phyloP scores from a whole-genome alignment of 2,329 filamentous ascomycete genomes.

The Curvularia sp. region DNA sequence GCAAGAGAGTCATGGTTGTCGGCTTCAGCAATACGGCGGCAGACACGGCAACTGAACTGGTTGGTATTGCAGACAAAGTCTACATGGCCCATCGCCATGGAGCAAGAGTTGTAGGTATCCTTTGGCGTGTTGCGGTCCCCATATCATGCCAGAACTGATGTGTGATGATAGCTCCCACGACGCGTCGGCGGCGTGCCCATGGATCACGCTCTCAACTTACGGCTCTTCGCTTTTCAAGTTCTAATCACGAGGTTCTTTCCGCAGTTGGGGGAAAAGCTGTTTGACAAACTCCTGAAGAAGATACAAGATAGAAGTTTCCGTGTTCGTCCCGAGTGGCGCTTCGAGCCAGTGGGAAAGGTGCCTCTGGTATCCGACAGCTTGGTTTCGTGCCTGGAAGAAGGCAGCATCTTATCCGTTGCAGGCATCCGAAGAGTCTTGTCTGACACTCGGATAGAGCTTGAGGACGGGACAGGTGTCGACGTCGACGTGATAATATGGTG shows the following conservation, averaged over 20 bases:
- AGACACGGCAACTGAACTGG: conserved; percentile 34
- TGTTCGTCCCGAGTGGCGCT: conserved; percentile 33
- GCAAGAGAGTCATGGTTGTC: conserved; percentile 34
- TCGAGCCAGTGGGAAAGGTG: conserved; percentile 28
- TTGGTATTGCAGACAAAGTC: conserved; percentile 27
- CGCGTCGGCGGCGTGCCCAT: conserved; percentile 22
- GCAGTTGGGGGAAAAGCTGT: conserved; percentile 21
- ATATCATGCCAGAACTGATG: background rate
- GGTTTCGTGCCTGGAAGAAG: conserved; percentile 25
- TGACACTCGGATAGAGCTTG: conserved; percentile 33
- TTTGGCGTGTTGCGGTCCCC: background rate
- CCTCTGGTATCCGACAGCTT: conserved; percentile 32
- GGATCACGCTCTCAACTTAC: conserved; percentile 26
- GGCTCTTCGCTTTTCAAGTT: conserved; percentile 22
- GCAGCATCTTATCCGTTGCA: conserved; percentile 26
- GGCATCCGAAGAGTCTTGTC: conserved; percentile 24
- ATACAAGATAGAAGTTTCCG: conserved; percentile 34
- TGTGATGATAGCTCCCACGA: conserved; percentile 24
- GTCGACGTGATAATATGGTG: conserved; percentile 49
- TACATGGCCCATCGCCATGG: conserved; percentile 38
- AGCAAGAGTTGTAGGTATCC: conserved; percentile 23
- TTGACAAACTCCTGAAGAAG: conserved; percentile 29
- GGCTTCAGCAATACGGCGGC: conserved; percentile 39
- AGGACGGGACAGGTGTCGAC: conserved; percentile 39
- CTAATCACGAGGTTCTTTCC: conserved; percentile 26